These are phyloP conservation scores for Apiospora sp. DNA, from an alignment of 2,329 filamentous ascomycete genomes.

Conservation along the genomic window DNA sequence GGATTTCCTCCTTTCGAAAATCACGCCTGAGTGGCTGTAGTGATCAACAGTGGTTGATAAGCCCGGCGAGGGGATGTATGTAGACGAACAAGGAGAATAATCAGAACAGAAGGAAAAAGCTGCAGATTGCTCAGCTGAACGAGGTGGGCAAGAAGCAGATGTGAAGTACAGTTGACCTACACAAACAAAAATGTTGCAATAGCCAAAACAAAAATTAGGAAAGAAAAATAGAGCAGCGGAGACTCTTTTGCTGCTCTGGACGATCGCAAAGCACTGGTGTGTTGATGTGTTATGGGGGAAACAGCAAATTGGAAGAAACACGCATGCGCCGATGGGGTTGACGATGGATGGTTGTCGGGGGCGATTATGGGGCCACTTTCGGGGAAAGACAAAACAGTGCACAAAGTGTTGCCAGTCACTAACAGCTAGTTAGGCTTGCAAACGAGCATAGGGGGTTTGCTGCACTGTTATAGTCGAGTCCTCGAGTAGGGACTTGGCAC, in stretches of 20 bases:
- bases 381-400: background rate
- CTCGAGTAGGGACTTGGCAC: background rate
- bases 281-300: background rate
- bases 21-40: background rate
- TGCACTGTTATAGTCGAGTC: background rate
- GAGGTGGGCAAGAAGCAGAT: background rate
- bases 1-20: background rate
- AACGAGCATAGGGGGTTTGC: background rate
- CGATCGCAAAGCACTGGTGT: background rate
- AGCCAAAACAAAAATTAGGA: background rate
- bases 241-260: background rate
- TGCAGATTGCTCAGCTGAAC: background rate
- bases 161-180: background rate
- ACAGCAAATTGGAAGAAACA: background rate
- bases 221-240: background rate
- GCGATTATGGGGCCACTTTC: background rate
- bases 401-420: background rate
- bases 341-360: background rate
- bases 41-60: background rate
- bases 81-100: background rate
- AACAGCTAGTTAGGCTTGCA: background rate
- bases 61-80: background rate
- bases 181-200: background rate
- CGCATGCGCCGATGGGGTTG: background rate
- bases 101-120: background rate